A percentile compares a stretch with the other conserved stretches of the same genome.
phyloP scores from a whole-genome alignment of 1,284 basidiomycete genomes.

The Pseudozyma tsukubaensis region DNA sequence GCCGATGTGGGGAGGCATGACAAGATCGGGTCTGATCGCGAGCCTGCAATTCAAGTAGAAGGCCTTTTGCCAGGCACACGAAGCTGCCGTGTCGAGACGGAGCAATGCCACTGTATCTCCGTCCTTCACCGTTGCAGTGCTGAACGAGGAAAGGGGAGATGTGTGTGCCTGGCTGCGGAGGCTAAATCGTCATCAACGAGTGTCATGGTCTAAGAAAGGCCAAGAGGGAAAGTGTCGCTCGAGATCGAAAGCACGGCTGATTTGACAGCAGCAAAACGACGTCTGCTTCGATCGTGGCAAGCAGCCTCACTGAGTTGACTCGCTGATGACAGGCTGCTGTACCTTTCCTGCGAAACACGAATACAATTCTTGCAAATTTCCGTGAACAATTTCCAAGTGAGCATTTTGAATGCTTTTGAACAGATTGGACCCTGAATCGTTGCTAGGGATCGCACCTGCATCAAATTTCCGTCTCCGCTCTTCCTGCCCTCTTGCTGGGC shows the following conservation, averaged over 20 bases:
- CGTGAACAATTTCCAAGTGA: too few species aligned
- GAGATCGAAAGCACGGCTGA: conserved; percentile 9
- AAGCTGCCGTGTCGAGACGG: too few species aligned
- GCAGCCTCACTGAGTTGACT: too few species aligned
- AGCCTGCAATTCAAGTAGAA: too few species aligned
- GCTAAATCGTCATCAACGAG: background rate
- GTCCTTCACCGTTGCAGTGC: background rate
- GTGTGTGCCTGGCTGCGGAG: background rate
- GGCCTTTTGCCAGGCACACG: too few species aligned
- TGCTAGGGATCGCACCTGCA: background rate
- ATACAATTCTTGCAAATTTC: too few species aligned
- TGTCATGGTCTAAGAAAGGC: background rate
- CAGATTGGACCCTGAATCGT: background rate
- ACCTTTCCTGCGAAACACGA: too few species aligned
- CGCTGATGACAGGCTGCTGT: too few species aligned
- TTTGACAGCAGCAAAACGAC: background rate
- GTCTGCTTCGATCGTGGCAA: background rate
- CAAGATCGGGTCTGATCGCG: too few species aligned
- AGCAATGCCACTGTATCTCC: too few species aligned
- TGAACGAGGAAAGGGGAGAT: background rate
- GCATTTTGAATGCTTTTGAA: too few species aligned
- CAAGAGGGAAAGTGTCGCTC: background rate
- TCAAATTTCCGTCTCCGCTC: background rate
- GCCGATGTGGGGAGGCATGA: too few species aligned
- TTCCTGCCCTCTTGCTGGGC: background rate